A percentile compares a stretch with the other conserved stretches of the same genome.
phyloP scores from a whole-genome alignment of 257 asterid species.

The Nicotiana otophora region DNA sequence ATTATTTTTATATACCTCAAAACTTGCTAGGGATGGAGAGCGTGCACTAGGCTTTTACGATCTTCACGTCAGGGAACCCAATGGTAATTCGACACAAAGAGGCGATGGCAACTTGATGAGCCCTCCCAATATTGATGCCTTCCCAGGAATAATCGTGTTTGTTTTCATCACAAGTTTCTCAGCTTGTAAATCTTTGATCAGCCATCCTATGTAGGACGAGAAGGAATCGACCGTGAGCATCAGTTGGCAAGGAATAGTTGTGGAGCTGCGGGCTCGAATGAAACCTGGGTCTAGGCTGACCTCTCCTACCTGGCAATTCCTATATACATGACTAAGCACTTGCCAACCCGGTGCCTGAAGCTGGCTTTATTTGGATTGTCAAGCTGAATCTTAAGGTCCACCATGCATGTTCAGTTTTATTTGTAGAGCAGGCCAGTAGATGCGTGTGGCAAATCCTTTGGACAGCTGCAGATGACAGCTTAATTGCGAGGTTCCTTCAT shows the following conservation, averaged over 20 bases:
- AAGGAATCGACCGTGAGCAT: neutral
- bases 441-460: neutral
- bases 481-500: neutral
- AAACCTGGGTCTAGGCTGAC: neutral
- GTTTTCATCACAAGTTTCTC: neutral
- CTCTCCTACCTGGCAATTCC: neutral
- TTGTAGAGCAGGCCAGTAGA: neutral
- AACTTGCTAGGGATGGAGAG: neutral
- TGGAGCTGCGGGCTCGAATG: neutral
- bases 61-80: neutral
- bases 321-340: neutral
- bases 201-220: neutral
- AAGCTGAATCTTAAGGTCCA: slow-evolving; percentile 14
- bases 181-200: neutral
- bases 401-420: neutral
- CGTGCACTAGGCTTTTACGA: neutral
- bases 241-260: neutral
- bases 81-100: neutral
- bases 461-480: neutral
- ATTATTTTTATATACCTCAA: neutral
- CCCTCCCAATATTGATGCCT: neutral
- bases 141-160: neutral
- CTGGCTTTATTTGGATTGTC: neutral
- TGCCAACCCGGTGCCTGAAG: neutral
- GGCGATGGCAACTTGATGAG: neutral